phyloP scores from a whole-genome alignment of 495 filamentous ascomycete genomes.

The Alectoria sarmentosa region DNA sequence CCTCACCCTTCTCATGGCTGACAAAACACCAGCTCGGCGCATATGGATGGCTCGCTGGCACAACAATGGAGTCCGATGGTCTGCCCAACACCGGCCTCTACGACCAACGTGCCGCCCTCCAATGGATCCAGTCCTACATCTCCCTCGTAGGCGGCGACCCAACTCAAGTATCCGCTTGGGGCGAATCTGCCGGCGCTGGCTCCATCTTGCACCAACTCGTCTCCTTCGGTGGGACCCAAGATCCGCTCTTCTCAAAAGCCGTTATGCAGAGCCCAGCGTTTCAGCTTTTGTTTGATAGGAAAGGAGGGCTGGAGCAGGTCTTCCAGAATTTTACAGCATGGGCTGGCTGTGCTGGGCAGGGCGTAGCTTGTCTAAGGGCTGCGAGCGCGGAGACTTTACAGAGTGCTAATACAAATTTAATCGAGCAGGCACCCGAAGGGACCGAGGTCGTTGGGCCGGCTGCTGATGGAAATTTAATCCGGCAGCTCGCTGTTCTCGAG shows the following conservation, averaged over 20 bases:
- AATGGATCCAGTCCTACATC: constrained; percentile 35
- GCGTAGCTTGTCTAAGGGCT: constrained; percentile 38
- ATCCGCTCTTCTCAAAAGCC: constrained; percentile 41
- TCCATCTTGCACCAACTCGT: constrained; percentile 38
- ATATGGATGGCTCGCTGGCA: constrained; percentile 49
- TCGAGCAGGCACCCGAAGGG: constrained; percentile 31
- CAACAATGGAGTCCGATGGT: constrained; percentile 40
- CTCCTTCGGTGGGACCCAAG: constrained; percentile 35
- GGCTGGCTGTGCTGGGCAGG: constrained; percentile 41
- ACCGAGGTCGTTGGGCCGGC: constrained; percentile 40
- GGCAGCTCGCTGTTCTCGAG: constrained; percentile 40
- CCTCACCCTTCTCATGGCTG: constrained; percentile 17
- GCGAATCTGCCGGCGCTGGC: constrained; percentile 37
- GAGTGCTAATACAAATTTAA: constrained; percentile 36
- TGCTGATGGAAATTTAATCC: constrained; percentile 40
- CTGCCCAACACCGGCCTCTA: constrained; percentile 44
- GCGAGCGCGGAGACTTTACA: constrained; percentile 33
- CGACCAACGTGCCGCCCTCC: constrained; percentile 43
- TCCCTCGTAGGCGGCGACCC: constrained; percentile 41
- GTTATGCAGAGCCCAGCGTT: constrained; percentile 46
- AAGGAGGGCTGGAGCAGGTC: constrained; percentile 31
- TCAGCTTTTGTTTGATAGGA: constrained; percentile 36
- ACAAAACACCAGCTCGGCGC: constrained; percentile 40
- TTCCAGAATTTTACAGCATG: constrained; percentile 39
- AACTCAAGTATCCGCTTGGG: constrained; percentile 39